A percentile compares a stretch with the other conserved stretches of the same genome.
Evolutionary conservation across 2,329 filamentous ascomycete species (phyloP).

Genomic region (Emmonsia crescens): DNA sequence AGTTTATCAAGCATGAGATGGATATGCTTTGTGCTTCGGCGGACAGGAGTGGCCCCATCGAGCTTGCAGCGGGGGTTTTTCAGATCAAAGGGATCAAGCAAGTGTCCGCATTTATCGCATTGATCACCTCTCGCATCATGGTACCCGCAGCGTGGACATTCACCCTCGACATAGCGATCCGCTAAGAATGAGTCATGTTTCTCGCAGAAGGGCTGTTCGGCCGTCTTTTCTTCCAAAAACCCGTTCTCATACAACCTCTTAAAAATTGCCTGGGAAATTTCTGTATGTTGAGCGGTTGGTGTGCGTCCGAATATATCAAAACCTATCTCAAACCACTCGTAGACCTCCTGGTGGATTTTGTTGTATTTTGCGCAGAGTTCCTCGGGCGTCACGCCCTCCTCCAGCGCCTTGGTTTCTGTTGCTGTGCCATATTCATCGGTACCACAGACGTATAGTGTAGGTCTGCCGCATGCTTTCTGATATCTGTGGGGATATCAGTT

Average conservation of each 20-base stretch:
- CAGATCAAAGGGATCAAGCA: slow-evolving; percentile 62
- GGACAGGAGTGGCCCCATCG: slow-evolving; percentile 69
- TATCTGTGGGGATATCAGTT: slow-evolving; percentile 9
- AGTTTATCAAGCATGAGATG: slow-evolving; percentile 80
- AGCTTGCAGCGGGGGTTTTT: slow-evolving; percentile 87
- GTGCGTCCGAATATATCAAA: slow-evolving; percentile 96
- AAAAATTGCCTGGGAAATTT: slow-evolving; percentile 90
- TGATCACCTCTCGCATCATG: slow-evolving; percentile 62
- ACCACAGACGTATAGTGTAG: slow-evolving; percentile 41
- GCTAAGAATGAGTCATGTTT: slow-evolving; percentile 47
- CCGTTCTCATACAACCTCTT: slow-evolving; percentile 76
- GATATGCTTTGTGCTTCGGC: slow-evolving; percentile 76
- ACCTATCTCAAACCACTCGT: slow-evolving; percentile 90
- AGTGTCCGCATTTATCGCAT: slow-evolving; percentile 62
- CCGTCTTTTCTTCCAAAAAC: slow-evolving; percentile 75
- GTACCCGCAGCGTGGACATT: slow-evolving; percentile 45
- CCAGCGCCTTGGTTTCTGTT: slow-evolving; percentile 88
- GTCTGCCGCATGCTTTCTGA: slow-evolving; percentile 15
- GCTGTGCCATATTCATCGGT: slow-evolving; percentile 94
- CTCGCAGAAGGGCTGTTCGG: slow-evolving; percentile 83
- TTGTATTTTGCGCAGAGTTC: slow-evolving; percentile 90
- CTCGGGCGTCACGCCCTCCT: slow-evolving; percentile 70
- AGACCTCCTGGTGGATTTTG: slow-evolving; percentile 77
- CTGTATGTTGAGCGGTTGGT: slow-evolving; percentile 75
- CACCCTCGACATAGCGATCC: slow-evolving; percentile 39